These are phyloP conservation scores for Sphaerulina populicola DNA, from an alignment of 2,329 filamentous ascomycete genomes.

Conservation along the genomic window DNA sequence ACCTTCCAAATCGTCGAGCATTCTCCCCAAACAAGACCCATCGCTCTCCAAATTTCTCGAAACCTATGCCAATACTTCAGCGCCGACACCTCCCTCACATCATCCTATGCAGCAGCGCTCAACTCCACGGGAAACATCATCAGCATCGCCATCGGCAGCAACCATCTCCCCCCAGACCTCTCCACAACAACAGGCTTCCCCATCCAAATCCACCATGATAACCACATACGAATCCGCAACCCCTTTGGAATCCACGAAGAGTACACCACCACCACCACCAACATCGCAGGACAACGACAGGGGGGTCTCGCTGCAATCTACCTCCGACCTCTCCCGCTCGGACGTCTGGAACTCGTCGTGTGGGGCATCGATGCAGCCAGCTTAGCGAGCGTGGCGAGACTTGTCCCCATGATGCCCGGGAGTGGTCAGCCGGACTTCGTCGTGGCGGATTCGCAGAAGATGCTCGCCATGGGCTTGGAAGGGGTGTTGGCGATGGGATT, in stretches of 20 bases:
- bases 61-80: conserved; percentile 53
- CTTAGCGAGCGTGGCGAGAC: conserved; percentile 43
- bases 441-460: conserved; percentile 37
- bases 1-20: conserved; percentile 38
- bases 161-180: conserved; percentile 16
- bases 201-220: conserved; percentile 20
- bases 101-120: conserved; percentile 17
- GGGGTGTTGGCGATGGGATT: conserved; percentile 49
- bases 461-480: conserved; percentile 45
- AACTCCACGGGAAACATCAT: conserved; percentile 41
- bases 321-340: conserved; percentile 41
- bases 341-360: conserved; percentile 47
- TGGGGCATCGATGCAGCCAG: conserved; percentile 47
- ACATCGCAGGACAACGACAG: neutral
- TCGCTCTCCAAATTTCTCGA: conserved; percentile 49
- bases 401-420: conserved; percentile 50
- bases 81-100: conserved; percentile 43
- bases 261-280: neutral
- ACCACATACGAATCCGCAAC: conserved; percentile 10
- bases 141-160: conserved; percentile 30
- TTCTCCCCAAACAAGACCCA: conserved; percentile 26
- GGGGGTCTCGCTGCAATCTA: conserved; percentile 44
- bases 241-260: neutral
- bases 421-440: conserved; percentile 52
- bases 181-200: conserved; percentile 26